Evolutionary conservation across 352 stramenopile species (phyloP).

Genomic region (Globisporangium sylvaticum): DNA sequence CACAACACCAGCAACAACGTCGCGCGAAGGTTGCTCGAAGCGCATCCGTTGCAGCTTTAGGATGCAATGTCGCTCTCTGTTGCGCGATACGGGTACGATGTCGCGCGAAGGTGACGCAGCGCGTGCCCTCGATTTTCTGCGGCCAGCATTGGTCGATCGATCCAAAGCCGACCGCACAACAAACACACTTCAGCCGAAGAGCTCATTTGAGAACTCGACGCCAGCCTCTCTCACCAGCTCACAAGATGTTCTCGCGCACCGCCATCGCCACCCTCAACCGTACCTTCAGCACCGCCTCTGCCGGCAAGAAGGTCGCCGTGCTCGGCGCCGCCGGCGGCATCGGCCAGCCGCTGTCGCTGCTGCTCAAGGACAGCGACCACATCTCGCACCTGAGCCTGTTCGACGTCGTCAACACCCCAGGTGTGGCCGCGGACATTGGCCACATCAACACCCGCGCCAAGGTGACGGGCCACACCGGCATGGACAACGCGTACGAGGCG

Average conservation of each 20-base stretch:
- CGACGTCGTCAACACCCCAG: constrained; percentile 97
- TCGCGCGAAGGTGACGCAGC: constrained; percentile 10
- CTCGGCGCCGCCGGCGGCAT: constrained; percentile 96
- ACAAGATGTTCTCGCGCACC: constrained; percentile 22
- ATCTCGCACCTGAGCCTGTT: constrained; percentile 97
- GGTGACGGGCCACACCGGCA: constrained; percentile 64
- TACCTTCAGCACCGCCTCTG: constrained; percentile 55
- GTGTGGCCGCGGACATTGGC: constrained; percentile 96
- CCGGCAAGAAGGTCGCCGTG: constrained; percentile 78
- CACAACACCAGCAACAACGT: constrained; percentile 8
- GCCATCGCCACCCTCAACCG: constrained; percentile 24
- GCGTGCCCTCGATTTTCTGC: constrained; percentile 11
- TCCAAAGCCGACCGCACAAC: not conserved
- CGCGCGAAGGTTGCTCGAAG: not conserved
- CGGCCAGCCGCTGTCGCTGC: constrained; percentile 97
- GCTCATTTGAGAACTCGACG: constrained; percentile 20
- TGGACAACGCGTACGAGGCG: constrained; percentile 73
- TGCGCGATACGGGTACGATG: not conserved
- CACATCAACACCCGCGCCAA: constrained; percentile 90
- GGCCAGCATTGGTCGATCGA: constrained; percentile 7
- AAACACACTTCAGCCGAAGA: not conserved
- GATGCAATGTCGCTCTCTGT: not conserved
- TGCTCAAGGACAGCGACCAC: constrained; percentile 96
- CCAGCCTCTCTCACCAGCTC: not conserved
- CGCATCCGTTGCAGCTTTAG: not conserved